Base-by-base conservation (phyloP, 2,329 filamentous ascomycete species). In the Xylaria sp. region DNA sequence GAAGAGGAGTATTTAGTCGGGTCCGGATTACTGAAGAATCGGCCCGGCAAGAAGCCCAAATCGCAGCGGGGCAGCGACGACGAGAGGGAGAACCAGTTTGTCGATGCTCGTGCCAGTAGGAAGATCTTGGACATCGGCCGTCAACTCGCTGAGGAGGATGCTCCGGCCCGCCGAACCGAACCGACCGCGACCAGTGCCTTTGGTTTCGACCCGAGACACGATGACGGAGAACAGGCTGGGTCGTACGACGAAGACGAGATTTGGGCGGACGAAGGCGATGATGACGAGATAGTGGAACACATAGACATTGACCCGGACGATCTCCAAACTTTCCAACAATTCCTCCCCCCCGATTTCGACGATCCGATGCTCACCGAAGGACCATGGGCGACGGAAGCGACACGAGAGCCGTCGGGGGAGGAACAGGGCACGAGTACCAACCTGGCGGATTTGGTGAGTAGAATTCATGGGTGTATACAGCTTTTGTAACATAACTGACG, bases 91-190 rank as follows among this genome's bases (percentile, higher is more conserved):
- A 84, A 92, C 69, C 84, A 86, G 71, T 98, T 92, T 76, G 89
- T 99, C 69, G 94, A 98, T 79, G 90, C 94, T 67, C 94, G 93
- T 79, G 90, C 94, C 19, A 97, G 95, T 65, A 88, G 90, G 74
- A 94, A 93, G 76, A 99, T 99, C 78, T 79, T 99, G 69, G 89
- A 92, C 73, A 93, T 98, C 75, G 95, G 95, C 64, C 92, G 94
- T 75, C 93, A 97, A 77, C 85, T 99, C 14, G 91, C 89, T 14
- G 93, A 96, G 50, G 95, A 98, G 79, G 93, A 95, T 64, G 86
- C 86, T 65, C 83, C 84, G 39, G 85, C 68, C 17, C 79, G 73
- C 71, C 78, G 69, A 75, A 82, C 72, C 78, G 82, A 72, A 72
- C 82, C 69, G 30, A n/a, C 65, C 32, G 32, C 69, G 77, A 83